phyloP scores from a whole-genome alignment of 2,329 filamentous ascomycete species.

The Cyphellophora europaea region DNA sequence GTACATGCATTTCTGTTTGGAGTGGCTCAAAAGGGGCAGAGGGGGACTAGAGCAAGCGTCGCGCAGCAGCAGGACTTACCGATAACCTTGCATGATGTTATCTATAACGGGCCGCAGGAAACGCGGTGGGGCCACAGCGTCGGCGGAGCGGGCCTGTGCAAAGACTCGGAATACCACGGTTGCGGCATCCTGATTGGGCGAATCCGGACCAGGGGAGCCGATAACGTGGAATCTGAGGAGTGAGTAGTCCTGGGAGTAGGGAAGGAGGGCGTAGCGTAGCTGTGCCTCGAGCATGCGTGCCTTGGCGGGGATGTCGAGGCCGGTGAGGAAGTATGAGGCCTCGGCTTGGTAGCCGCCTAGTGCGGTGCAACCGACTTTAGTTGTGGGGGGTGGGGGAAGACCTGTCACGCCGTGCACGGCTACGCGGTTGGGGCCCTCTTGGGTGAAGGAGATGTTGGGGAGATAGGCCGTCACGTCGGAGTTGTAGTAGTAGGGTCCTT shows the following conservation, averaged over 20 bases:
- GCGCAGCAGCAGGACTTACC: no score
- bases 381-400: slow-evolving; percentile 39
- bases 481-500: slow-evolving; percentile 49
- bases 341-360: slow-evolving; percentile 39
- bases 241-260: slow-evolving; percentile 24
- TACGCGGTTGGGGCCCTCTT: slow-evolving; percentile 40
- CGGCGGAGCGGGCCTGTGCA: slow-evolving; percentile 34
- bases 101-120: slow-evolving; percentile 29
- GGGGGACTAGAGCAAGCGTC: no score
- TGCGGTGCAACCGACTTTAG: slow-evolving; percentile 40
- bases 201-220: slow-evolving; percentile 24
- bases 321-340: slow-evolving; percentile 34
- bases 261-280: slow-evolving; percentile 28
- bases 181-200: slow-evolving; percentile 31
- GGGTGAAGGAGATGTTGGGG: slow-evolving; percentile 41
- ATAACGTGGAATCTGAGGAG: slow-evolving; percentile 23
- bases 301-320: slow-evolving; percentile 37
- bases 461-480: slow-evolving; percentile 47
- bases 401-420: slow-evolving; percentile 34
- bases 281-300: slow-evolving; percentile 37
- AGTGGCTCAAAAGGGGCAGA: no score
- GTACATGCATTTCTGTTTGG: no score
- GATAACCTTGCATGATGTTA: slow-evolving; percentile 32
- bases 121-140: slow-evolving; percentile 22
- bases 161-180: slow-evolving; percentile 34